Percentiles rank a stretch among this genome's conserved stretches.
Evolutionary conservation across 148 eudicot species (phyloP).

Genomic region (Spergularia marina): DNA sequence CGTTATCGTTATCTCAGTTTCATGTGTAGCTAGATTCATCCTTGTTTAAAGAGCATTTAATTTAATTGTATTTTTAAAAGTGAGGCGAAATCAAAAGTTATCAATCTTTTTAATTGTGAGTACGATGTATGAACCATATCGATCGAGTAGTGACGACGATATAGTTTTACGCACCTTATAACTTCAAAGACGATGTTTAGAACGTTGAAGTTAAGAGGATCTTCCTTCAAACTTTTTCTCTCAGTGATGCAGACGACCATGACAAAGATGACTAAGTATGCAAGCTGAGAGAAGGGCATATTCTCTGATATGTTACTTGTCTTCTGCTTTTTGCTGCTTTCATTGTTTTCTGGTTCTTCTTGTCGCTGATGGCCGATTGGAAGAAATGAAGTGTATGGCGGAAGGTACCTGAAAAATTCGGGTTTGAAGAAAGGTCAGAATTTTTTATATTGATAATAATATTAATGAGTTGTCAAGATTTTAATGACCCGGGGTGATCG

Average conservation of each 20-base stretch:
- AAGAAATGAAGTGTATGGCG: slow-evolving; percentile 46
- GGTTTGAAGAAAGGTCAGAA: too few species aligned
- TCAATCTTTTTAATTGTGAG: too few species aligned
- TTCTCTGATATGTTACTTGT: slow-evolving; percentile 28
- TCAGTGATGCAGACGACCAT: slow-evolving; percentile 55
- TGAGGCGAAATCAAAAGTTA: too few species aligned
- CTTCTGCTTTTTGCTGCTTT: slow-evolving; percentile 9
- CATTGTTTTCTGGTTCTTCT: slow-evolving; percentile 15
- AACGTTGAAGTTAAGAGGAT: slow-evolving; percentile 62
- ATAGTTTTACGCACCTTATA: slow-evolving; percentile 36
- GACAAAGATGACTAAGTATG: slow-evolving; percentile 46
- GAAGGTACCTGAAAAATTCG: slow-evolving; percentile 47
- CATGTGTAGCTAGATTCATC: too few species aligned
- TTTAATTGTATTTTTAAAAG: too few species aligned
- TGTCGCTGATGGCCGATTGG: slow-evolving; percentile 25
- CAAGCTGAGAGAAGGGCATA: slow-evolving; percentile 45
- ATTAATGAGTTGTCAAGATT: too few species aligned
- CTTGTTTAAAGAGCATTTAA: too few species aligned
- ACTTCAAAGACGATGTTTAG: slow-evolving; percentile 55
- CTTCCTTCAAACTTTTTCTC: slow-evolving; percentile 43
- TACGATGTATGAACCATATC: too few species aligned
- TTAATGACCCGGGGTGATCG: too few species aligned
- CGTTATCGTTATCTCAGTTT: too few species aligned
- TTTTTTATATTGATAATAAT: too few species aligned
- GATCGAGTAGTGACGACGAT: too few species aligned